Evolutionary conservation across 768 basidiomycete species (phyloP).

Genomic region (Paxillus involutus): DNA sequence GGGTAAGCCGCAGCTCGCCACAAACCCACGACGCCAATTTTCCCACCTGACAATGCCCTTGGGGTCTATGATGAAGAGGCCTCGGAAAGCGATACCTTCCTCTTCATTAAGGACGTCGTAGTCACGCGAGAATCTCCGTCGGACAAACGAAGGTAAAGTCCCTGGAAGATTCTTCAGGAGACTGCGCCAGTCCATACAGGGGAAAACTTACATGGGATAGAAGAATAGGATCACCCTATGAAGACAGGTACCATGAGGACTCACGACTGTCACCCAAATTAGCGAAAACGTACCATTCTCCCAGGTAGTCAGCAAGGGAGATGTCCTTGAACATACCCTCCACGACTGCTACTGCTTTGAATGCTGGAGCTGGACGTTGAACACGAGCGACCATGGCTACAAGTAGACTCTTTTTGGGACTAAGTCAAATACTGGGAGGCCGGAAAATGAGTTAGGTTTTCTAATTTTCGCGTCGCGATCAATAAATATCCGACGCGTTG

Average conservation of each 20-base stretch:
- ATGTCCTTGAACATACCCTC: conserved; percentile 78
- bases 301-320: conserved; percentile 69
- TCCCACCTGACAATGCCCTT: conserved; percentile 69
- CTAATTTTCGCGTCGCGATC: conserved; percentile 10
- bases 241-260: background rate
- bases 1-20: background rate
- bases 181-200: background rate
- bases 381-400: conserved; percentile 49
- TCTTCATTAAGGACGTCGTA: conserved; percentile 91
- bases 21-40: background rate
- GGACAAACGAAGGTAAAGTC: conserved; percentile 91
- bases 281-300: conserved; percentile 64
- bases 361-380: conserved; percentile 85
- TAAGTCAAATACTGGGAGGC: background rate
- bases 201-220: conserved; percentile 80
- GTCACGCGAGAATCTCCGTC: conserved; percentile 89
- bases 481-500: conserved; percentile 25
- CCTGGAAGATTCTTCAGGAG: conserved; percentile 36
- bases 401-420: background rate
- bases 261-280: conserved; percentile 1
- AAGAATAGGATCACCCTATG: conserved; percentile 89
- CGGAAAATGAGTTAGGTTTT: background rate
- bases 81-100: conserved; percentile 84
- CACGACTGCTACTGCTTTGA: conserved; percentile 71
- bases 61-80: conserved; percentile 84